Percentiles rank a stretch among this genome's conserved stretches.
These are phyloP conservation scores for Punctularia strigosozonata DNA, from an alignment of 768 basidiomycete genomes.

Conservation along the genomic window DNA sequence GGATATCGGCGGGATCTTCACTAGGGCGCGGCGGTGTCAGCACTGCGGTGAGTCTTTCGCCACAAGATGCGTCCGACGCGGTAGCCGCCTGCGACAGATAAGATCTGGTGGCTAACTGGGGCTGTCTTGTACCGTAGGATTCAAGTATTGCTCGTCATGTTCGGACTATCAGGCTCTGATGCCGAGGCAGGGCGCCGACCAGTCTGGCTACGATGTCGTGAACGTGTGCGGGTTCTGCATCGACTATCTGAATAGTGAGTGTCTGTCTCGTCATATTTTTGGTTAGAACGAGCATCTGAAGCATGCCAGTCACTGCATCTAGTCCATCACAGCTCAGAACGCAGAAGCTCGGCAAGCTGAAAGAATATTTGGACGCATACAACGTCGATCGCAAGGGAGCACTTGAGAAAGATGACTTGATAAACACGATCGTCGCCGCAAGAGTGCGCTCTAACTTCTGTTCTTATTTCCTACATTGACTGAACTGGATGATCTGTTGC, in stretches of 20 bases:
- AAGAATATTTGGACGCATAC: conserved; percentile 61
- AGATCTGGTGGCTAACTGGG: too few species aligned
- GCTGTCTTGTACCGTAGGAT: conserved; percentile 31
- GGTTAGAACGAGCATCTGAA: conserved; percentile 3
- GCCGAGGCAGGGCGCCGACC: conserved; percentile 37
- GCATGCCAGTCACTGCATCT: conserved; percentile 52
- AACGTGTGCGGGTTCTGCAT: conserved; percentile 68
- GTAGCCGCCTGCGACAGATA: too few species aligned
- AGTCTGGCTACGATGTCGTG: conserved; percentile 49
- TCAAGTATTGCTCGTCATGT: conserved; percentile 61
- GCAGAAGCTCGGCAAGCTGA: conserved; percentile 48
- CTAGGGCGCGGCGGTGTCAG: conserved; percentile 53
- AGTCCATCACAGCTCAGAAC: conserved; percentile 43
- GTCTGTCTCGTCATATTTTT: not conserved
- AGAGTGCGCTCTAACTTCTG: not conserved
- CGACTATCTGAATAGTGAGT: conserved; percentile 50
- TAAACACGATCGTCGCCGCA: conserved; percentile 40
- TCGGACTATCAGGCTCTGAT: conserved; percentile 68
- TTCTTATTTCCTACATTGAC: not conserved
- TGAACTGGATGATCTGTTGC: not conserved
- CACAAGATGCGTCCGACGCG: too few species aligned
- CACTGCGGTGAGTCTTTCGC: conserved; percentile 50
- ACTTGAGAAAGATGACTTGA: conserved; percentile 70
- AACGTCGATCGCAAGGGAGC: conserved; percentile 49
- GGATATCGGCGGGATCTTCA: conserved; percentile 59